Evolutionary conservation across 345 rosid genomes (phyloP), one percentile per base, ranked within the genome.

Genomic region (Corchorus olitorius): DNA sequence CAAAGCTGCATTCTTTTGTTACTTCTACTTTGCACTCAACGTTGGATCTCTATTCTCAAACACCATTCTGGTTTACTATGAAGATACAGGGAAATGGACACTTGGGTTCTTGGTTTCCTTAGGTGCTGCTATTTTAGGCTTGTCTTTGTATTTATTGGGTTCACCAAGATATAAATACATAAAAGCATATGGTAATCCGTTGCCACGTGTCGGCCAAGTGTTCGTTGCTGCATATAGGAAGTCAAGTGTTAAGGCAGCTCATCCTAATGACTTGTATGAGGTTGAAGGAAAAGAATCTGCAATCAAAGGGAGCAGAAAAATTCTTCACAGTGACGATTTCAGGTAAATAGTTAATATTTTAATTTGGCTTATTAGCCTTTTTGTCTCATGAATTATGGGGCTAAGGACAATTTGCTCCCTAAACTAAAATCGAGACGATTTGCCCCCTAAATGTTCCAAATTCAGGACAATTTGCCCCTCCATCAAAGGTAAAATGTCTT

Each of bases 241-340:
- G 72, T 84, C 90, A 86, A 53, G 76, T 43, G 85, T 87, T 52
- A 48, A 75, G 17, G 88, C 95, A 0, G 76, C 55, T 16, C 37
- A 79, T 52, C 67, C 83, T 4, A 59, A 79, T 43, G 83, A 81
- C 17, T 58, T 92, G 59, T 92, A 89, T 19, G 97, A 91, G 81
- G 74, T 91, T 0, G 88, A 87, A 76, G 97, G 97, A 2, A 70
- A 73, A 0, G 88, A 88, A 69, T 93, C 96, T 5, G 90, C 92
- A 1, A 93, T 93, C 75, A 93, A 89, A 87, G 96, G 97, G 22
- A 91, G 95, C 75, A 77, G 97, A 71, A 93, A 93, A 85, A 93
- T 93, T 75, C 84, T 79, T 77, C 95, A 93, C 62, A 93, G 97
- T 37, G 9, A 71, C 68, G 85, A 87, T 1, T 84, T 89, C 27